Conservation (phyloP, 306 rosid genomes). For the Rosa persica region DNA sequence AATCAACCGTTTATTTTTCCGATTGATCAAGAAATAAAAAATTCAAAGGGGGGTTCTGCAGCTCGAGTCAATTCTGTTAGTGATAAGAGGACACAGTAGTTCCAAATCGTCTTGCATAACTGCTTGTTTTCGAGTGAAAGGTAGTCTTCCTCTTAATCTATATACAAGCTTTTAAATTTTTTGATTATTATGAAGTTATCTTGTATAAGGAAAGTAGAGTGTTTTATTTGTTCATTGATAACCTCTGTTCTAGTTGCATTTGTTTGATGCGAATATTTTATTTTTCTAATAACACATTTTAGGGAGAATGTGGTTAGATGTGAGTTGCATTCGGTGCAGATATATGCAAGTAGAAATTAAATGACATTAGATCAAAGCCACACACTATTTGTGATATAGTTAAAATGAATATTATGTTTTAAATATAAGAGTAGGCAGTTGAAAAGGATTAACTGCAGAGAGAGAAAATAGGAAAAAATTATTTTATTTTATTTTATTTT, state of each 20-base stretch:
- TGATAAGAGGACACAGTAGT: conserved; percentile 34
- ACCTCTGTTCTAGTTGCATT: not conserved
- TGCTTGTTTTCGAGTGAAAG: conserved; percentile 33
- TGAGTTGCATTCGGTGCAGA: not conserved
- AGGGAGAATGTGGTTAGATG: not conserved
- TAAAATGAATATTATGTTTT: not conserved
- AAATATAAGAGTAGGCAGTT: too few species aligned
- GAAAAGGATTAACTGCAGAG: too few species aligned
- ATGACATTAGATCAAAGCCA: too few species aligned
- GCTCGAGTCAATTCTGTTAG: not conserved
- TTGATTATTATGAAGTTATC: not conserved
- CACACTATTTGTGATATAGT: too few species aligned
- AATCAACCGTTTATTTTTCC: conserved; percentile 37
- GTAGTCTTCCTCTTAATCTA: conserved; percentile 37
- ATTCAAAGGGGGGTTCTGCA: conserved; percentile 32
- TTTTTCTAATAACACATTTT: too few species aligned
- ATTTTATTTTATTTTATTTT: too few species aligned
- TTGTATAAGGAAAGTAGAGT: not conserved
- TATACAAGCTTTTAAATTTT: not conserved
- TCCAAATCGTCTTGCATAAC: conserved; percentile 27
- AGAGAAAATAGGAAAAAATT: too few species aligned
- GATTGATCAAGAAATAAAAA: conserved; percentile 29
- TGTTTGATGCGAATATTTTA: not conserved
- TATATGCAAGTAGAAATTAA: not conserved
- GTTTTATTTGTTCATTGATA: not conserved